These are phyloP conservation scores for Chaetomium cochliodes DNA, from an alignment of 495 filamentous ascomycete genomes.

Conservation along the genomic window DNA sequence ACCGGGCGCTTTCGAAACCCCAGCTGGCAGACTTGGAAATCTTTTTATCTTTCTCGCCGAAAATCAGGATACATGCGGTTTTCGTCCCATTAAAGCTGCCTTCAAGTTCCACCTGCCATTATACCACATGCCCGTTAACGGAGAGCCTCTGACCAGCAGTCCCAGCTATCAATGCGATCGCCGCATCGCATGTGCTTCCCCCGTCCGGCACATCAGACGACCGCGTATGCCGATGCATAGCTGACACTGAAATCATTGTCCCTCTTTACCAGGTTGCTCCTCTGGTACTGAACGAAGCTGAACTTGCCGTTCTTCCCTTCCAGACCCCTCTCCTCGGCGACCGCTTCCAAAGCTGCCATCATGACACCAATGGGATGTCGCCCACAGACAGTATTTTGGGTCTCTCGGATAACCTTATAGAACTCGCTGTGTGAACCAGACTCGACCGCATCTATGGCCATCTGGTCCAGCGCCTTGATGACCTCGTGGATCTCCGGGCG, in stretches of 20 bases:
- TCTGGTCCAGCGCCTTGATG: slow-evolving; percentile 75
- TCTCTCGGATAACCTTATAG: slow-evolving; percentile 63
- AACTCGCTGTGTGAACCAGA: slow-evolving; percentile 69
- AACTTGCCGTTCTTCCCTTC: slow-evolving; percentile 59
- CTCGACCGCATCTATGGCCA: slow-evolving; percentile 80
- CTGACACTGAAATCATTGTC: slow-evolving; percentile 85
- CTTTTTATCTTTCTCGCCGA: no score
- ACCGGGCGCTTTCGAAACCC: no score
- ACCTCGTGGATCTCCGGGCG: slow-evolving; percentile 75
- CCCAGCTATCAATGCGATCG: background rate
- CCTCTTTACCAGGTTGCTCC: slow-evolving; percentile 73
- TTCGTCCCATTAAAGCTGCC: background rate
- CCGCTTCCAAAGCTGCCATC: slow-evolving; percentile 77
- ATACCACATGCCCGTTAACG: no score
- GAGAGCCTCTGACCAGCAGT: slow-evolving; percentile 4
- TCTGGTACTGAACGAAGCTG: slow-evolving; percentile 86
- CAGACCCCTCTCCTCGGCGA: slow-evolving; percentile 41
- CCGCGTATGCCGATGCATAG: slow-evolving; percentile 81
- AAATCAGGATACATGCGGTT: background rate
- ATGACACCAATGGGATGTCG: slow-evolving; percentile 93
- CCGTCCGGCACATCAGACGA: slow-evolving; percentile 40
- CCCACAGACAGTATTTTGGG: slow-evolving; percentile 91
- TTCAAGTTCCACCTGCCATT: background rate
- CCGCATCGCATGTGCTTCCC: background rate
- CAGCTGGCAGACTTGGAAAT: no score